These are phyloP conservation scores for Coemansia sp. DNA, from an alignment of 192 early-diverging fungal species.

Conservation along the genomic window DNA sequence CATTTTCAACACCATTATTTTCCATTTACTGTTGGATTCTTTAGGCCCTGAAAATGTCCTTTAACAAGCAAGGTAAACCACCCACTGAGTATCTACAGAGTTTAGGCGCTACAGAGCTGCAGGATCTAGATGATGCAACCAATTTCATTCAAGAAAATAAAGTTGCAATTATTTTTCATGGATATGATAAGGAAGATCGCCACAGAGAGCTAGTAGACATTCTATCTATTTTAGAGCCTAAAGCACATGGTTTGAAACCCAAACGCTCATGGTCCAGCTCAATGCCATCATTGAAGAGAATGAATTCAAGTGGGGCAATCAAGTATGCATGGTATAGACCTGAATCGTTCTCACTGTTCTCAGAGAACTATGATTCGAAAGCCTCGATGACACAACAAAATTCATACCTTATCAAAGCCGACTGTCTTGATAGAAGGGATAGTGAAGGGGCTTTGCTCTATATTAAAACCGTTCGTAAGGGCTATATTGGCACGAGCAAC, in stretches of 20 bases:
- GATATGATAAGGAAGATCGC: not conserved
- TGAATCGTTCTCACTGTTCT: not conserved
- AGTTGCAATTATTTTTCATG: not conserved
- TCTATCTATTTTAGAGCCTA: not conserved
- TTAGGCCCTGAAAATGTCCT: not conserved
- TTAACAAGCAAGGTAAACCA: not conserved
- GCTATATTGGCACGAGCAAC: not conserved
- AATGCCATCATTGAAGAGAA: not conserved
- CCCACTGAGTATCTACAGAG: not conserved
- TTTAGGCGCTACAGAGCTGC: not conserved
- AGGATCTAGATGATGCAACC: not conserved
- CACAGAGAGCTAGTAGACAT: not conserved
- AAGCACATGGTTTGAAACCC: not conserved
- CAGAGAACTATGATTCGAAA: too few species aligned
- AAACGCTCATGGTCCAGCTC: not conserved
- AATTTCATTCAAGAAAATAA: not conserved
- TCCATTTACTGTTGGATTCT: not conserved
- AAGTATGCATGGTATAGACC: not conserved
- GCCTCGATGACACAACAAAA: too few species aligned
- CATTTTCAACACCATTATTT: not conserved
- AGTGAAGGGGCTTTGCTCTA: not conserved
- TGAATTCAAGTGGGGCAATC: not conserved
- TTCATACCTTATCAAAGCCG: too few species aligned
- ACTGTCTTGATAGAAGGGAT: not conserved
- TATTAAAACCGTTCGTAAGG: not conserved